phyloP scores from a whole-genome alignment of 1,284 basidiomycete species.

The Fistulinella cinereoalba region DNA sequence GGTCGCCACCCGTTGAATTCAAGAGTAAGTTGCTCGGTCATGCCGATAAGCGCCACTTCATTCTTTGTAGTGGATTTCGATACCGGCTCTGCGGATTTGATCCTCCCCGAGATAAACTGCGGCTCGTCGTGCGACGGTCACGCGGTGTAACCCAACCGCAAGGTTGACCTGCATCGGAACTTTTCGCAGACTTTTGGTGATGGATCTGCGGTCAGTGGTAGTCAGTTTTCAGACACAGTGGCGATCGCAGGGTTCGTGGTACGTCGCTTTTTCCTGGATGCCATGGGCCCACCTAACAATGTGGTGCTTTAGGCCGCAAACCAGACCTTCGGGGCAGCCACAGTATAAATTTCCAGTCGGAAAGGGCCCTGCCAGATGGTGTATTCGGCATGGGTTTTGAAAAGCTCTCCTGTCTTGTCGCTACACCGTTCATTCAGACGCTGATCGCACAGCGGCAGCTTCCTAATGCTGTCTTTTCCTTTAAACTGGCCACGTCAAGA shows the following conservation, averaged over 20 bases:
- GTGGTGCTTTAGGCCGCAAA: slow-evolving; percentile 13
- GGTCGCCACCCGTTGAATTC: slow-evolving; percentile 19
- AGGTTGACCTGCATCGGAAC: slow-evolving; percentile 27
- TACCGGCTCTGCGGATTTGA: slow-evolving; percentile 43
- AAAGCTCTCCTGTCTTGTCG: slow-evolving; percentile 14
- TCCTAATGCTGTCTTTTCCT: slow-evolving; percentile 36
- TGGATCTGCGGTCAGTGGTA: slow-evolving; percentile 33
- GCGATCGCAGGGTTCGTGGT: slow-evolving; percentile 22
- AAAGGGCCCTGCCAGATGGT: slow-evolving; percentile 22
- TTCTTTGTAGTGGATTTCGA: slow-evolving; percentile 39
- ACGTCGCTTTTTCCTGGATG: background rate
- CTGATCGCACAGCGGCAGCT: slow-evolving; percentile 27
- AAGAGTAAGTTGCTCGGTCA: slow-evolving; percentile 10
- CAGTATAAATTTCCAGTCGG: slow-evolving; percentile 15
- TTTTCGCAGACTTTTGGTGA: slow-evolving; percentile 37
- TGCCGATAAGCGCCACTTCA: background rate
- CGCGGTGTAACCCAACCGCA: slow-evolving; percentile 26
- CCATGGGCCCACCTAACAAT: background rate
- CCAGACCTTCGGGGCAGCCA: slow-evolving; percentile 26
- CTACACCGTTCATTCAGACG: slow-evolving; percentile 23
- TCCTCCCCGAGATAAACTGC: slow-evolving; percentile 31
- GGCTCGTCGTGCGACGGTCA: slow-evolving; percentile 35
- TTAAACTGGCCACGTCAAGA: slow-evolving; percentile 40
- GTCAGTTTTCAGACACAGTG: slow-evolving; percentile 37
- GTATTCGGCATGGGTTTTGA: slow-evolving; percentile 28